Conservation (phyloP, 1,139 yeast genomes). For the Torulaspora globosa region DNA sequence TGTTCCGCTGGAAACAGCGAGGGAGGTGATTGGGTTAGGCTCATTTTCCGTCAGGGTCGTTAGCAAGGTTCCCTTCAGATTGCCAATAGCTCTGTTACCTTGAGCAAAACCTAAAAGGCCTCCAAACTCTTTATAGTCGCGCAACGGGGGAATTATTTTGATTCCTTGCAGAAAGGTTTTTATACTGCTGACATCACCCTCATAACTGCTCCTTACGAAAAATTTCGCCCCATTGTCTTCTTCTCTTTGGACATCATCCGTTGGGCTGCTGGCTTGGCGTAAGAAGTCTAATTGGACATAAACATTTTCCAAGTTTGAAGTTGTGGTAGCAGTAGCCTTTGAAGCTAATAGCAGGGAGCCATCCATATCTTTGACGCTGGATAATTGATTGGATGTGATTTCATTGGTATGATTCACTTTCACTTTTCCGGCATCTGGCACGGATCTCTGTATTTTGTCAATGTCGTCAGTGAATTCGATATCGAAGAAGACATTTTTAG, state of each 20-base stretch:
- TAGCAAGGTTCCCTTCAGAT: slow-evolving; percentile 48
- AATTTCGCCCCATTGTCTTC: slow-evolving; percentile 18
- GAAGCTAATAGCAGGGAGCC: slow-evolving; percentile 37
- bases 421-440: background rate
- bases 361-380: slow-evolving; percentile 28
- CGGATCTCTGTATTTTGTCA: slow-evolving; percentile 2
- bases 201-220: slow-evolving; percentile 50
- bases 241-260: slow-evolving; percentile 4
- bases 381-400: slow-evolving; percentile 6
- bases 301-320: slow-evolving; percentile 55
- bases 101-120: slow-evolving; percentile 22
- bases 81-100: slow-evolving; percentile 34
- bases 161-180: slow-evolving; percentile 52
- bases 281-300: slow-evolving; percentile 54
- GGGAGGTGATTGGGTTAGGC: slow-evolving; percentile 47
- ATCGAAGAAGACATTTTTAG: slow-evolving; percentile 67
- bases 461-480: slow-evolving; percentile 32
- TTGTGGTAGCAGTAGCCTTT: slow-evolving; percentile 50
- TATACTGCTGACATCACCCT: slow-evolving; percentile 64
- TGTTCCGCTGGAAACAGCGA: slow-evolving; percentile 55
- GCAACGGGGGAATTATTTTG: slow-evolving; percentile 52
- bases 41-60: slow-evolving; percentile 58
- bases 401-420: background rate
- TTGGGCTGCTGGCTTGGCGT: slow-evolving; percentile 9
- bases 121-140: slow-evolving; percentile 72